These are phyloP conservation scores for Annulohypoxylon nitens DNA, from an alignment of 495 filamentous ascomycete genomes.

Conservation along the genomic window DNA sequence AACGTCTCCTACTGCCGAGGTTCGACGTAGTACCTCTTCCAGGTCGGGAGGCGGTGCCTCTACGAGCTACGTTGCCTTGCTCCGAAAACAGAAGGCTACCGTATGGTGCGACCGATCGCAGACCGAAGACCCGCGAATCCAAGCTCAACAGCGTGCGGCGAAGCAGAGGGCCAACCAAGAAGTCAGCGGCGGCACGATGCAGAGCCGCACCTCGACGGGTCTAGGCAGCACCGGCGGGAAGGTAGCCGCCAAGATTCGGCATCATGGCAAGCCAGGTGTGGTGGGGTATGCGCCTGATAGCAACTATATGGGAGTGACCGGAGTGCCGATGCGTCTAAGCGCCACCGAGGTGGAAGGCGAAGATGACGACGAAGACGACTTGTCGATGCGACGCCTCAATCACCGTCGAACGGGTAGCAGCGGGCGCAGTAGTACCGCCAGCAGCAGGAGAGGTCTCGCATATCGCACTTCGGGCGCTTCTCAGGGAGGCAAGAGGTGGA, in stretches of 20 bases:
- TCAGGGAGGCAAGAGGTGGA: constrained; percentile 67
- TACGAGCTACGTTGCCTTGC: constrained; percentile 88
- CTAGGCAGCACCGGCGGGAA: constrained; percentile 64
- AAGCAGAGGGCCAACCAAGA: constrained; percentile 87
- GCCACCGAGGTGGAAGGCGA: constrained; percentile 94
- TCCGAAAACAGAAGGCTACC: constrained; percentile 96
- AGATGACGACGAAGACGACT: constrained; percentile 79
- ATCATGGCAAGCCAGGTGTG: constrained; percentile 78
- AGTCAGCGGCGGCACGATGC: constrained; percentile 69
- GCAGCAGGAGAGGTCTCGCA: constrained; percentile 70
- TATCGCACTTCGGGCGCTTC: constrained; percentile 65
- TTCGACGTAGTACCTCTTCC: constrained; percentile 80
- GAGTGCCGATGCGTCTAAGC: constrained; percentile 89
- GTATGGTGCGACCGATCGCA: constrained; percentile 99
- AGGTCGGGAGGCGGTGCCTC: constrained; percentile 73
- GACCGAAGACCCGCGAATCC: constrained; percentile 86
- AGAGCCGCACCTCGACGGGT: constrained; percentile 70
- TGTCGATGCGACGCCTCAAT: constrained; percentile 65
- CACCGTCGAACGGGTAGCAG: constrained; percentile 81
- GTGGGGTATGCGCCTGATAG: constrained; percentile 78
- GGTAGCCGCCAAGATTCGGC: constrained; percentile 80
- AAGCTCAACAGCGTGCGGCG: constrained; percentile 82
- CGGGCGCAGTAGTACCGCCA: constrained; percentile 81
- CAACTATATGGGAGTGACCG: constrained; percentile 77
- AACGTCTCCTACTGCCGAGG: constrained; percentile 67